Percentiles rank a stretch among this genome's conserved stretches.
Conservation (phyloP, 257 asterid genomes). For the Nemophila menziesii region DNA sequence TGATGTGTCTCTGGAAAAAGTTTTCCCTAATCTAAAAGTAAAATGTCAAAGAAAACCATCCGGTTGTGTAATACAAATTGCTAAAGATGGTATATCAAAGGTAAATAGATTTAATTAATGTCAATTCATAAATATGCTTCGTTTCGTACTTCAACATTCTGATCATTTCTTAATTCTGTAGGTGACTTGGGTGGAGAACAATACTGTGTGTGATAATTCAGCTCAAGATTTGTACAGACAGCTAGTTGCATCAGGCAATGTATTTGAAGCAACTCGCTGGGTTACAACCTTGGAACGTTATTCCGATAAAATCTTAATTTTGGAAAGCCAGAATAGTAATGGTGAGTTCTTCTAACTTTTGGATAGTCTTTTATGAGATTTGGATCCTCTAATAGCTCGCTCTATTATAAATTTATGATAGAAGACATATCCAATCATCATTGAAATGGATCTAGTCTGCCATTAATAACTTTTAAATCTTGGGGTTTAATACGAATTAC, state of each 20-base stretch:
- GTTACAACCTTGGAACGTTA: conserved; percentile 32
- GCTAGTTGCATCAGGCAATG: conserved; percentile 17
- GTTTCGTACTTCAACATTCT: not conserved
- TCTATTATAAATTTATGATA: too few relatives aligned
- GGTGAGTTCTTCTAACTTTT: too few relatives aligned
- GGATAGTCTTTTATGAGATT: too few relatives aligned
- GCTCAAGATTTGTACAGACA: conserved; percentile 16
- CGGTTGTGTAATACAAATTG: conserved; percentile 43
- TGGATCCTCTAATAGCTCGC: too few relatives aligned
- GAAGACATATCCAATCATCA: too few relatives aligned
- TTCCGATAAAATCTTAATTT: conserved; percentile 20
- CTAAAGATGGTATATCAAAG: conserved; percentile 28
- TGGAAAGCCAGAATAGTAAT: conserved; percentile 14
- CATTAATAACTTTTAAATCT: too few relatives aligned
- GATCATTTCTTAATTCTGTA: conserved; percentile 1
- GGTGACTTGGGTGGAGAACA: conserved; percentile 62
- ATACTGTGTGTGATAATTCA: conserved; percentile 13
- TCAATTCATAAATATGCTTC: not conserved
- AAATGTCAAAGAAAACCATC: conserved; percentile 40
- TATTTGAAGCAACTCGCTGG: conserved; percentile 45
- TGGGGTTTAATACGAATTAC: too few relatives aligned
- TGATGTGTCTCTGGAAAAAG: conserved; percentile 44
- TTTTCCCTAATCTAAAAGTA: conserved; percentile 25
- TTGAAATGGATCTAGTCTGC: too few relatives aligned
- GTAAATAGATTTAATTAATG: conserved; percentile 7